Conservation (phyloP, 768 basidiomycete species). For the Lactarius sanguifluus region DNA sequence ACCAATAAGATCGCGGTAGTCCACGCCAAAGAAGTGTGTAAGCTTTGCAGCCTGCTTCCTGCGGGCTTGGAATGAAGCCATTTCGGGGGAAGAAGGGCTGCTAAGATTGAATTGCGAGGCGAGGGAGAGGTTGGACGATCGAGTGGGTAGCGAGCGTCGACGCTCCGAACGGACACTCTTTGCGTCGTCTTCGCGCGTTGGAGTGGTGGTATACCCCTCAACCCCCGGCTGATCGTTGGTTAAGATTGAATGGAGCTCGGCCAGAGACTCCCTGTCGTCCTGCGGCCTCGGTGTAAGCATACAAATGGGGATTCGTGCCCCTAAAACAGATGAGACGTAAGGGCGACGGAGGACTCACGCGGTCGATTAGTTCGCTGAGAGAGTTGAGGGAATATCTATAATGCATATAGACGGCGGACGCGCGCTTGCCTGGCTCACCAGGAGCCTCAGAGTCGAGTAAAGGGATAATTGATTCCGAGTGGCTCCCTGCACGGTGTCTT, state of each 20-base stretch:
- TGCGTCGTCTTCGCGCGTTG: constrained; percentile 25
- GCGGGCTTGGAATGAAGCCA: constrained; percentile 65
- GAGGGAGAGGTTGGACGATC: constrained; percentile 60
- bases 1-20: constrained; percentile 73
- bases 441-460: constrained; percentile 40
- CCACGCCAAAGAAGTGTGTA: constrained; percentile 84
- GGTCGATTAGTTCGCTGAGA: constrained; percentile 75
- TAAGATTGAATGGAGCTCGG: constrained; percentile 71
- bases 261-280: constrained; percentile 76
- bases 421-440: constrained; percentile 20
- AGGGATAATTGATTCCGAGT: constrained; percentile 60
- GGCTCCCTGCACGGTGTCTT: constrained; percentile 42
- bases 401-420: constrained; percentile 58
- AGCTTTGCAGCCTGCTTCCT: constrained; percentile 79
- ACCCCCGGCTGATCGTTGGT: constrained; percentile 34
- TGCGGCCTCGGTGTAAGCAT: constrained; percentile 34
- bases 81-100: constrained; percentile 43
- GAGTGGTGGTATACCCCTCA: constrained; percentile 27
- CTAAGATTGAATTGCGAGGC: constrained; percentile 49
- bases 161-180: constrained; percentile 29
- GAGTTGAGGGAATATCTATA: constrained; percentile 82
- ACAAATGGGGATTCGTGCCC: constrained; percentile 10
- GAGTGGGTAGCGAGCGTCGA: constrained; percentile 58
- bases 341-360: constrained; percentile 47
- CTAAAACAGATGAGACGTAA: constrained; percentile 16